Evolutionary conservation across 1,139 yeast species (phyloP).

Genomic region (Taphrina populina): DNA sequence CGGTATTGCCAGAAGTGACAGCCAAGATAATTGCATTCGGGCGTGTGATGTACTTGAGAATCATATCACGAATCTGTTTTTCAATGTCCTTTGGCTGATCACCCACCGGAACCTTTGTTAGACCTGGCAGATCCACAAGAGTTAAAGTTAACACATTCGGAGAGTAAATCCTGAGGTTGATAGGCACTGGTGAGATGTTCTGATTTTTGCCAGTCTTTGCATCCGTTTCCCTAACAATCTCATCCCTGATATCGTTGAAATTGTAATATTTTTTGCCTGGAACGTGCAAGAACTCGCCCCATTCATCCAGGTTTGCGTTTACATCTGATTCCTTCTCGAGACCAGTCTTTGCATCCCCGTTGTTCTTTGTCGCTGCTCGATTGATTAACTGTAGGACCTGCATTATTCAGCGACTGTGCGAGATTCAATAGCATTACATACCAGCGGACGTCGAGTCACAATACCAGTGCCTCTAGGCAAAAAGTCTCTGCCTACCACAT

Average conservation of each 20-base stretch:
- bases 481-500: slow-evolving; percentile 92
- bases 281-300: slow-evolving; percentile 96
- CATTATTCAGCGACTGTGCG: background rate
- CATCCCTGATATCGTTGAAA: slow-evolving; percentile 86
- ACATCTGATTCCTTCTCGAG: slow-evolving; percentile 39
- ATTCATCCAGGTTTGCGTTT: slow-evolving; percentile 85
- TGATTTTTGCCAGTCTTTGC: slow-evolving; percentile 88
- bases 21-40: slow-evolving; percentile 95
- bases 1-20: slow-evolving; percentile 96
- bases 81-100: slow-evolving; percentile 98
- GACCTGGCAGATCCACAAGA: slow-evolving; percentile 93
- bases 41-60: slow-evolving; percentile 86
- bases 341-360: slow-evolving; percentile 38
- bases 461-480: slow-evolving; percentile 85
- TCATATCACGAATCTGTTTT: slow-evolving; percentile 89
- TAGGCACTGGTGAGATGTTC: slow-evolving; percentile 90
- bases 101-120: slow-evolving; percentile 98
- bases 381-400: slow-evolving; percentile 41
- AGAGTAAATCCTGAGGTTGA: slow-evolving; percentile 88
- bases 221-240: slow-evolving; percentile 91
- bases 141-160: slow-evolving; percentile 96
- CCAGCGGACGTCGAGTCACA: slow-evolving; percentile 89
- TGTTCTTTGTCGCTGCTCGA: slow-evolving; percentile 38
- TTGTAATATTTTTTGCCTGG: slow-evolving; percentile 86
- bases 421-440: slow-evolving; percentile 41